These are phyloP conservation scores for Fusarium sp. DNA, from an alignment of 2,329 filamentous ascomycete species.

Conservation along the genomic window DNA sequence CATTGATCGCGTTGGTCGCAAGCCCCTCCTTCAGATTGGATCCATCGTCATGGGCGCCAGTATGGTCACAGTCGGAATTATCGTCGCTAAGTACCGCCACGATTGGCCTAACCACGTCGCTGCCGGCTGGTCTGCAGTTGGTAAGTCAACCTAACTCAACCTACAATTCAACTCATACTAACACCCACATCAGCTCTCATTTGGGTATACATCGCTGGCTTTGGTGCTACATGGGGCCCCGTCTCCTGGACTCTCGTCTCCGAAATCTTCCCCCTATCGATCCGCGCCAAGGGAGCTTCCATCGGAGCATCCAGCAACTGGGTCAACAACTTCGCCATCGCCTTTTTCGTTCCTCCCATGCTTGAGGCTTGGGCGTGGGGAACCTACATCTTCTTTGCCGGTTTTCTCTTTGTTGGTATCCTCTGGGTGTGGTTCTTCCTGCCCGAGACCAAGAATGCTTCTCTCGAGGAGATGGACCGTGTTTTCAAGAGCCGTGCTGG, in stretches of 20 bases:
- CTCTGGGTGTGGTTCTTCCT: conserved; percentile 65
- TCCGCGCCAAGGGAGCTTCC: conserved; percentile 60
- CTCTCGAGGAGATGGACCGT: conserved; percentile 67
- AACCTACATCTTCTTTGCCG: conserved; percentile 70
- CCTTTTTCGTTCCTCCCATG: conserved; percentile 61
- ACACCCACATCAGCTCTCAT: conserved; percentile 40
- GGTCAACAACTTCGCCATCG: conserved; percentile 62
- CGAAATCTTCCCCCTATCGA: conserved; percentile 62
- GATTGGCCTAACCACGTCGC: conserved; percentile 51
- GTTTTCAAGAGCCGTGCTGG: conserved; percentile 61
- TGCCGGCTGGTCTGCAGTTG: conserved; percentile 57
- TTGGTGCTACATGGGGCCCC: conserved; percentile 60
- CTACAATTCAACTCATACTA: accelerated
- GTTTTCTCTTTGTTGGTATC: conserved; percentile 61
- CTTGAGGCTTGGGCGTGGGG: conserved; percentile 58
- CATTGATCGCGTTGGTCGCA: conserved; percentile 58
- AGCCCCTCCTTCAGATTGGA: conserved; percentile 56
- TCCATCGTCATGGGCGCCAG: conserved; percentile 55
- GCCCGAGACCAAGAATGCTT: conserved; percentile 68
- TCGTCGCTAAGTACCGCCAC: conserved; percentile 39
- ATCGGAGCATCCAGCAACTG: conserved; percentile 61
- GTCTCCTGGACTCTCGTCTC: conserved; percentile 63
- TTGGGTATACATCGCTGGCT: conserved; percentile 65
- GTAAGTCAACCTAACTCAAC: not conserved
- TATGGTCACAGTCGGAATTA: conserved; percentile 38